Evolutionary conservation across 2,329 filamentous ascomycete genomes (phyloP), one percentile per base, ranked within the genome.

Genomic region (Phyllosticta ampelicida): DNA sequence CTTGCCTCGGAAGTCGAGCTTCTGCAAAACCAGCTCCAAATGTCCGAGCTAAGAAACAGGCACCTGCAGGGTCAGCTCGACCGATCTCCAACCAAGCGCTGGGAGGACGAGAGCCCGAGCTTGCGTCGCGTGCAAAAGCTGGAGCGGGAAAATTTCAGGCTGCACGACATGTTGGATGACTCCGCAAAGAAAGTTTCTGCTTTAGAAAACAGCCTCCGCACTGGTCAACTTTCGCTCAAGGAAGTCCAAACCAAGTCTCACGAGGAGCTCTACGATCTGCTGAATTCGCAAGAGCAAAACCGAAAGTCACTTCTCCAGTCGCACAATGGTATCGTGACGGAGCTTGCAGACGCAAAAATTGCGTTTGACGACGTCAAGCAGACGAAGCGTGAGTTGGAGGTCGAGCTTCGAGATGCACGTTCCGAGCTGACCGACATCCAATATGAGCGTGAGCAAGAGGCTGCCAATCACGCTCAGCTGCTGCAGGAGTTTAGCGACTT

Each of bases 111-210:
- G 51, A 92, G 86, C 64, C 89, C 89, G 1, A 92, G 89, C 1
- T 70, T 87, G 53, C 82, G 86, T 57, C 85, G 94, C 16, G 86
- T 96, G 66, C 87, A 95, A 68, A 92, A 96, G 74, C 81, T 97
- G 5, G 92, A 97, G 73, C 85, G 90, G 65, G 92, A 89, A 68
- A 97, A 97, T 73, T 91, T 82, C 70, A 85, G 90, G 59, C 80
- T 97, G 13, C 92, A 97, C 67, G 90, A 95, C 62, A 89, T 95
- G 82, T 85, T 97, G 5, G 92, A 97, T 71, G 90, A 96, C 70
- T 96, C 92, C 2, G 80, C 86, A 18, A 92, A 89, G 78, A 96
- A 96, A 74, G 86, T 96, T 2, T 96, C 92, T 6, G 83, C 86
- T 0, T 75, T 97, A 20, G 94, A 97, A 73, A 87, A 89, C 69